Base-by-base conservation (phyloP, 495 filamentous ascomycete genomes). In the Chaetomium cochliodes region DNA sequence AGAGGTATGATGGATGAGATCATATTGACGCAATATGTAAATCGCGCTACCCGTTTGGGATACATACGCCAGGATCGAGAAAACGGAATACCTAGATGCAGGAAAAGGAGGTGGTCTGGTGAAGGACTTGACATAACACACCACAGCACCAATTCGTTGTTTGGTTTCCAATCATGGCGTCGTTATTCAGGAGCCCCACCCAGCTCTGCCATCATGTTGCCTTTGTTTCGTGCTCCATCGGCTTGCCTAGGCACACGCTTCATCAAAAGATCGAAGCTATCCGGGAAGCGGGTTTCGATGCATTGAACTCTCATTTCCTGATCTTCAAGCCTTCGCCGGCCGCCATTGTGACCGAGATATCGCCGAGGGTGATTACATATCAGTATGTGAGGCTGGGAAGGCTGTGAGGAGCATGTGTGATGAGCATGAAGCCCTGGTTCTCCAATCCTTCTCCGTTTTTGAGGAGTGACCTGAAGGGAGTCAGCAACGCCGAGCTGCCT, bases 401-500 rank as follows among this genome's bases (percentile, higher is more conserved):
- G 78, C 85, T 47, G 81, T 91, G 47, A 78, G 77, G 25, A 75
- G 71, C 4, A 68, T 88, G 39, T 88, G 84, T 63, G 71, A 83
- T 20, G 72, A 79, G 22, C 77, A 84, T 37, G 76, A 26, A 84
- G 28, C 93, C 50, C 79, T 93, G 69, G 89, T 92, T 78, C 73
- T 96, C 12, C 91, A 93, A 69, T 90, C 91, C 0, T 92, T 93
- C 69, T 75, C 86, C 8, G 89, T 92, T 62, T 92, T 92, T 67
- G 91, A 96, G 68, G 91, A 90, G 7, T 94, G 90, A 88, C 74
- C 79, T 2, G 78, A 79, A 23, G 86, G 78, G 0, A 66, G 81
- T 7, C 62, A 70, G 4, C 84, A 88, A 72, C 73, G 88, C 22
- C 77, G 85, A 28, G 86, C 90, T 54, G 90, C 88, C 0, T 91